Evolutionary conservation across 2,329 filamentous ascomycete species (phyloP), one percentile per base, ranked within the genome.

Genomic region (Cladosporium sphaerospermum): DNA sequence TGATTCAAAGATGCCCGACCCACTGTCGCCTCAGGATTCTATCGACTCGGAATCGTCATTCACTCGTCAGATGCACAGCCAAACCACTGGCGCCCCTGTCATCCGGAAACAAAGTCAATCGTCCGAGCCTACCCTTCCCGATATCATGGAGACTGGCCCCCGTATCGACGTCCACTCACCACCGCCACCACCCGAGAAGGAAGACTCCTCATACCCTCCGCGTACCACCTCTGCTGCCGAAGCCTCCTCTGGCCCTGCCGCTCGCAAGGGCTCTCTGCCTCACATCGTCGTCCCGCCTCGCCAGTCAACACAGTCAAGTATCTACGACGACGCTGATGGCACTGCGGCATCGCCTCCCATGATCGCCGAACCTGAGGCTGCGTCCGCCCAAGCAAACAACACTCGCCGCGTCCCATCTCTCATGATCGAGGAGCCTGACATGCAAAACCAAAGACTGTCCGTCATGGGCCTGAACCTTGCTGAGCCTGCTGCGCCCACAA

Each of bases 1-100:
- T 56, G 69, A 71, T 46, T 69, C 72, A 1, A 60, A 69, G 50
- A 14, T 14, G 11, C 8, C n/a, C 13, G 36, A 46, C 41, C 45
- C 51, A 3, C 44, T 55, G 45, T 60, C 59, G 13, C 54, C 57
- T 14, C 55, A 55, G 14, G 45, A 52, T 16, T 57, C 56, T 2
- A 37, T 57, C 18, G 45, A 37, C 13, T 50, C 47, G 7, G 57
- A 59, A 11, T 44, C 57, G 16, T 34, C 54, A 16, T 28, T 39
- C 34, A n/a, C 50, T 1, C 63, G 60, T 31, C 61, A 61, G 42
- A 51, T 60, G 57, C 57, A 62, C 53, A 61, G 60, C 55, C 46
- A 37, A 14, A 47, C 36, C 16, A 46, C 51, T 6, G 55, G 52
- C 34, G 23, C 4, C 23, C 23, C 23, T 28, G 23, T 28, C 23